phyloP scores from a whole-genome alignment of 768 basidiomycete species.

The Boletales sp. region DNA sequence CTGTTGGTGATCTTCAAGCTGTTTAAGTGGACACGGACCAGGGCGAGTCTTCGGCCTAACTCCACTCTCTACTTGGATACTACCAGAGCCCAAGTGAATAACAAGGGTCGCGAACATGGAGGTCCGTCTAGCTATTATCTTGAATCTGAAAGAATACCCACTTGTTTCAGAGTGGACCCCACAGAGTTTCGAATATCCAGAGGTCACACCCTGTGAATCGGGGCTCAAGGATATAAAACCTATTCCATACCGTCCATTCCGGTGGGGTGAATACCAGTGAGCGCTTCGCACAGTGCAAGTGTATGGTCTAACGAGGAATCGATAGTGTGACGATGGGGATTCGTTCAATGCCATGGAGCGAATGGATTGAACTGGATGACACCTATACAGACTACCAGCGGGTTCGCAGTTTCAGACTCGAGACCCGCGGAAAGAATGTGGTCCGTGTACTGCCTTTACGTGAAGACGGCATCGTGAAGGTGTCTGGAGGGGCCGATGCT shows the following conservation, averaged over 20 bases:
- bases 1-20: slow-evolving; percentile 3
- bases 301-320: slow-evolving; percentile 4
- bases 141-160: neutral
- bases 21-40: slow-evolving; percentile 14
- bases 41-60: neutral
- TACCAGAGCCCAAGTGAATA: slow-evolving; percentile 6
- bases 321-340: slow-evolving; percentile 67
- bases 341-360: slow-evolving; percentile 61
- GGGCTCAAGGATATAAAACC: slow-evolving; percentile 46
- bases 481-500: slow-evolving; percentile 30
- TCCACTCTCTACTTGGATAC: neutral
- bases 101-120: slow-evolving; percentile 22
- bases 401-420: slow-evolving; percentile 53
- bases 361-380: slow-evolving; percentile 73
- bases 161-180: slow-evolving; percentile 49
- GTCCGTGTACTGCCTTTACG: slow-evolving; percentile 42
- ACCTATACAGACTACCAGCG: slow-evolving; percentile 51
- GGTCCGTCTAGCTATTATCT: slow-evolving; percentile 9
- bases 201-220: slow-evolving; percentile 37
- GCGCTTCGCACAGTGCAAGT: slow-evolving; percentile 18
- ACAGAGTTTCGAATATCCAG: slow-evolving; percentile 48
- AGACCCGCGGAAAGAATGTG: slow-evolving; percentile 44
- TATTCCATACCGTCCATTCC: slow-evolving; percentile 62
- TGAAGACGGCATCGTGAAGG: slow-evolving; percentile 38
- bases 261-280: slow-evolving; percentile 60